phyloP scores from a whole-genome alignment of 345 rosid species.

The Brassica cretica region DNA sequence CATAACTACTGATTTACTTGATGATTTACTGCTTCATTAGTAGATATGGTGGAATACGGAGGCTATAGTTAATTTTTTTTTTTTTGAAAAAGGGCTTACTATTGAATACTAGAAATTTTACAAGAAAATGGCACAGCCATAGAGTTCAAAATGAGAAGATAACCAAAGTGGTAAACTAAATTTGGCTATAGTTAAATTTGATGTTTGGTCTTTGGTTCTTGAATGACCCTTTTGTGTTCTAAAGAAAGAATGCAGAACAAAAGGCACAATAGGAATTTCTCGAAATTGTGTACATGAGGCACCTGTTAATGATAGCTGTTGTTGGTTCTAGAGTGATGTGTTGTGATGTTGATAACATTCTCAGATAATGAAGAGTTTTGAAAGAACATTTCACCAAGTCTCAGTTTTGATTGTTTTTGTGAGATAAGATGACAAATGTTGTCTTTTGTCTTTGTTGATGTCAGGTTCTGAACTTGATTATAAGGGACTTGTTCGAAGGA shows the following conservation, averaged over 20 bases:
- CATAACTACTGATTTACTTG: neutral
- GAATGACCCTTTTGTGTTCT: neutral
- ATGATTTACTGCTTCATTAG: too few species aligned
- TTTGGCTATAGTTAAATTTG: neutral
- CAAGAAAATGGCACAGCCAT: too few species aligned
- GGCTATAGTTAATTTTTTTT: neutral
- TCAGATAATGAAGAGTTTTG: neutral
- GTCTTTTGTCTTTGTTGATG: neutral
- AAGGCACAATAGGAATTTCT: neutral
- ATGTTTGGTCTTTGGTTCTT: neutral
- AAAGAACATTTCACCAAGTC: neutral
- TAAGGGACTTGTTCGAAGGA: slow-evolving; percentile 87
- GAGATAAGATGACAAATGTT: slow-evolving; percentile 3
- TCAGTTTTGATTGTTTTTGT: neutral
- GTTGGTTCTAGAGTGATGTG: slow-evolving; percentile 2
- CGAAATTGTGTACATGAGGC: slow-evolving; percentile 1
- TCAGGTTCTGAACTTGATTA: slow-evolving; percentile 86
- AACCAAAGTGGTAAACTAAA: too few species aligned
- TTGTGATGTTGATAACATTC: neutral
- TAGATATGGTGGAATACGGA: neutral
- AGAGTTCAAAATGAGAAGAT: too few species aligned
- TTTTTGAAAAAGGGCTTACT: too few species aligned
- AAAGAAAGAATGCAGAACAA: neutral
- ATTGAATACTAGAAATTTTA: too few species aligned
- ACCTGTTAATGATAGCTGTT: neutral